These are phyloP conservation scores for Cinnamomum chago DNA, from an alignment of 164 flowering plant genomes.

Conservation along the genomic window DNA sequence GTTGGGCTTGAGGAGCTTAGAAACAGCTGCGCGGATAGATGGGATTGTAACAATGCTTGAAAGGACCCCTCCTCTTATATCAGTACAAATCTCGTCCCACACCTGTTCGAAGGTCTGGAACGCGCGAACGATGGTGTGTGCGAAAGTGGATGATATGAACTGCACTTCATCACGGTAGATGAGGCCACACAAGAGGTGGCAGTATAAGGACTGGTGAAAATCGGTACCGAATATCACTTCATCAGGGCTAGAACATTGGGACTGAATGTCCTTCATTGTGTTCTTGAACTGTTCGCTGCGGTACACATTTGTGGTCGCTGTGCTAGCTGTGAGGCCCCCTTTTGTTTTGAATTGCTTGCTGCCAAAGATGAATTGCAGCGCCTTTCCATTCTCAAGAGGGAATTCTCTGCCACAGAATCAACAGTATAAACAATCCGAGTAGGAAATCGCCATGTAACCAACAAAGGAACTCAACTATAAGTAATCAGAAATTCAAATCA, in stretches of 20 bases:
- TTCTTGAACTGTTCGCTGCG: conserved; percentile 47
- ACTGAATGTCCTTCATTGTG: conserved; percentile 56
- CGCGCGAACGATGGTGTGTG: conserved; percentile 75
- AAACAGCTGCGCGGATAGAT: conserved; percentile 57
- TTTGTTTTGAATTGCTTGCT: conserved; percentile 76
- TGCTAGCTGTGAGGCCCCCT: conserved; percentile 72
- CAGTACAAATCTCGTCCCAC: conserved; percentile 75
- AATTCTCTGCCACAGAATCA: conserved; percentile 50
- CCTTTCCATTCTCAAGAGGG: conserved; percentile 71
- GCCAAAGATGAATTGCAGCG: conserved; percentile 71
- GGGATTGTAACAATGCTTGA: conserved; percentile 50
- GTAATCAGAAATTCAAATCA: background rate
- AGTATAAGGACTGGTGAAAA: conserved; percentile 68
- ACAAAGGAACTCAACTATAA: background rate
- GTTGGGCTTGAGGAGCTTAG: conserved; percentile 63
- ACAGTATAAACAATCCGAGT: background rate
- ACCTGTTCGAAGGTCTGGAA: conserved; percentile 69
- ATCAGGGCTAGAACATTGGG: conserved; percentile 78
- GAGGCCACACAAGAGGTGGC: conserved; percentile 88
- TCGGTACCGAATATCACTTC: conserved; percentile 88
- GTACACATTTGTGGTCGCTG: conserved; percentile 83
- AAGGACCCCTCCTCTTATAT: conserved; percentile 60
- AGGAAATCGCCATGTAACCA: background rate
- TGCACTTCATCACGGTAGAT: conserved; percentile 62
- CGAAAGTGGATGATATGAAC: conserved; percentile 65